Conservation (phyloP, 495 filamentous ascomycete species). For the Aspergillus panamensis region DNA sequence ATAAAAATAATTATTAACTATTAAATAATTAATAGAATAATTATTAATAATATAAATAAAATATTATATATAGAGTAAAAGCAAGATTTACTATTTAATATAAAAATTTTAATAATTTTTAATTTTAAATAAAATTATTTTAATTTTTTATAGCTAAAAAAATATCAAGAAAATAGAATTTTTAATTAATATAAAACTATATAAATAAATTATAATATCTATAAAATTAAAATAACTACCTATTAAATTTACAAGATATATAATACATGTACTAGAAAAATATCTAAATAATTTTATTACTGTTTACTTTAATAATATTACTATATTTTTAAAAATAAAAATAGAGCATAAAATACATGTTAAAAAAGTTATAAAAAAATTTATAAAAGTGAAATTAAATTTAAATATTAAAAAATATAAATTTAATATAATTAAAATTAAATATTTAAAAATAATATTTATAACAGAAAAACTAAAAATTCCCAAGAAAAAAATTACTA, state of each 20-base stretch:
- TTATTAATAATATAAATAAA: too few relatives aligned
- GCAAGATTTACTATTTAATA: neutral
- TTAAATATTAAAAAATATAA: neutral
- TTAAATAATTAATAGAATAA: too few relatives aligned
- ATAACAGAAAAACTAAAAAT: neutral
- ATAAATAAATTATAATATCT: constrained; percentile 4
- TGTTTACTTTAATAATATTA: too few relatives aligned
- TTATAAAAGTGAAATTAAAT: too few relatives aligned
- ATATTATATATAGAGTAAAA: too few relatives aligned
- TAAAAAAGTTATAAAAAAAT: too few relatives aligned
- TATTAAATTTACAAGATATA: neutral
- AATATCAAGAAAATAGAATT: constrained; percentile 3
- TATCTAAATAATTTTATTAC: neutral
- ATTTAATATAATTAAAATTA: neutral
- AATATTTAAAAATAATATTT: neutral
- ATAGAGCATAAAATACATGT: too few relatives aligned
- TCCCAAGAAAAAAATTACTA: too few relatives aligned
- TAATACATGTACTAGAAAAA: neutral
- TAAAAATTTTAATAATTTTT: constrained; percentile 7
- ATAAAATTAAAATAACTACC: neutral
- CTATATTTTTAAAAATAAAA: too few relatives aligned
- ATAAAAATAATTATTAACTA: too few relatives aligned
- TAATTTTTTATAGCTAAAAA: constrained; percentile 8
- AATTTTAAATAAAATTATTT: constrained; percentile 8
- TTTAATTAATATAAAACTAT: constrained; percentile 6